Conservation (phyloP, 257 asterid genomes). For the Rubia yunnanensis region DNA sequence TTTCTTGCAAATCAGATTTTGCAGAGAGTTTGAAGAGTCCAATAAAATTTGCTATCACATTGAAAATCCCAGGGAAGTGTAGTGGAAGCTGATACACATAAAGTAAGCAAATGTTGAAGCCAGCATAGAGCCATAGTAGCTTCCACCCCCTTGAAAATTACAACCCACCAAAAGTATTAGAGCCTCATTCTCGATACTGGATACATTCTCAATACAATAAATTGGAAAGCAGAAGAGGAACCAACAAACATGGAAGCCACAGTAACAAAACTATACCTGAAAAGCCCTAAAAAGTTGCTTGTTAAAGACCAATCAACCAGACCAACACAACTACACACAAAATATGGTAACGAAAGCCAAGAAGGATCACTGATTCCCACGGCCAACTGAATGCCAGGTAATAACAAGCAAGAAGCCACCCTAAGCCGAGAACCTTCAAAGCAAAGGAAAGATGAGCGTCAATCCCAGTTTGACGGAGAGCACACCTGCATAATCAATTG, state of each 20-base stretch:
- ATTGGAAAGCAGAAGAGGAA: conserved; percentile 6
- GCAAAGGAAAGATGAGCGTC: conserved; percentile 9
- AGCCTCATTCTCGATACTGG: conserved; percentile 8
- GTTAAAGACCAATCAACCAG: conserved; percentile 94
- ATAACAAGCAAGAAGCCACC: conserved; percentile 80
- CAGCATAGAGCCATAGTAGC: conserved; percentile 83
- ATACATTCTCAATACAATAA: background rate
- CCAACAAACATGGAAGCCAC: conserved; percentile 2
- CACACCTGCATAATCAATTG: background rate
- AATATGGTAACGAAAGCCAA: conserved; percentile 96
- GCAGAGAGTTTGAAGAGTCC: conserved; percentile 65
- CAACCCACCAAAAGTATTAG: conserved; percentile 26
- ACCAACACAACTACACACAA: conserved; percentile 89
- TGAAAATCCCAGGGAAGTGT: conserved; percentile 43
- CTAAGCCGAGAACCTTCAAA: conserved; percentile 87
- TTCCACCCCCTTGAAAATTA: conserved; percentile 88
- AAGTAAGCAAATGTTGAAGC: conserved; percentile 62
- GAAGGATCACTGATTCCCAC: conserved; percentile 96
- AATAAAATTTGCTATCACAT: conserved; percentile 39
- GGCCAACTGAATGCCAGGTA: conserved; percentile 94
- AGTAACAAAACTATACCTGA: conserved; percentile 47
- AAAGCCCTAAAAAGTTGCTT: conserved; percentile 96
- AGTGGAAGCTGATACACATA: conserved; percentile 82
- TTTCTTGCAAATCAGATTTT: conserved; percentile 65
- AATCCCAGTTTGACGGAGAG: background rate